Conservation (phyloP, 495 filamentous ascomycete genomes). For the Trichoderma orchidacearum region DNA sequence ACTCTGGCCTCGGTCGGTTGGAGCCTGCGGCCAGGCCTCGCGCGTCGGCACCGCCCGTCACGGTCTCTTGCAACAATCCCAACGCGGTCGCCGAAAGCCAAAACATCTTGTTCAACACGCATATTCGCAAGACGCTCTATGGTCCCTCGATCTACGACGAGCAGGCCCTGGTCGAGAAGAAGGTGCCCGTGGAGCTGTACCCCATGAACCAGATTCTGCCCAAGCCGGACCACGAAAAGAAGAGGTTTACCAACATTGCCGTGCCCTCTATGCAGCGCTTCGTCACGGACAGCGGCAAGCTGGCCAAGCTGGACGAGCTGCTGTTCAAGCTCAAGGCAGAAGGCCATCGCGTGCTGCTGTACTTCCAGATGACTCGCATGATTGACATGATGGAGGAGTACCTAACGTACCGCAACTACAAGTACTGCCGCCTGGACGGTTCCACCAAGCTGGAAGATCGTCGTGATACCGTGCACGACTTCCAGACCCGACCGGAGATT, state of each 20-base stretch:
- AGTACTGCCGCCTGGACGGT: slow-evolving; percentile 91
- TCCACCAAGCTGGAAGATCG: slow-evolving; percentile 97
- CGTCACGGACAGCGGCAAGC: slow-evolving; percentile 93
- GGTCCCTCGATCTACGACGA: slow-evolving; percentile 55
- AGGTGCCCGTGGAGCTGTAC: slow-evolving; percentile 49
- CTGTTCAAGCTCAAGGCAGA: slow-evolving; percentile 79
- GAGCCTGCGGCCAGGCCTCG: slow-evolving; percentile 66
- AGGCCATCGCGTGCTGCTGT: slow-evolving; percentile 90
- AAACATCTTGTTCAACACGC: slow-evolving; percentile 63
- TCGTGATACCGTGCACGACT: slow-evolving; percentile 91
- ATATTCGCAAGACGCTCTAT: slow-evolving; percentile 61
- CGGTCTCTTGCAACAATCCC: slow-evolving; percentile 60
- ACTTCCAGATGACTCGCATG: slow-evolving; percentile 99
- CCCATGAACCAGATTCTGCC: slow-evolving; percentile 56
- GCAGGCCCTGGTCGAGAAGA: slow-evolving; percentile 54
- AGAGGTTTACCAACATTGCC: slow-evolving; percentile 74
- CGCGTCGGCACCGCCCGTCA: slow-evolving; percentile 79
- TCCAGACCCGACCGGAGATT: slow-evolving; percentile 83
- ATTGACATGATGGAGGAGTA: slow-evolving; percentile 99
- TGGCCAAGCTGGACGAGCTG: slow-evolving; percentile 81
- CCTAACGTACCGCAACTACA: slow-evolving; percentile 95
- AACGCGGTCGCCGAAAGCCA: slow-evolving; percentile 52
- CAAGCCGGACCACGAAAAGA: slow-evolving; percentile 60
- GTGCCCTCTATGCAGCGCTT: slow-evolving; percentile 98
- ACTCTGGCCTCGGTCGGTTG: slow-evolving; percentile 56